Base-by-base conservation (phyloP, 306 rosid genomes). In the Acmispon strigosus region DNA sequence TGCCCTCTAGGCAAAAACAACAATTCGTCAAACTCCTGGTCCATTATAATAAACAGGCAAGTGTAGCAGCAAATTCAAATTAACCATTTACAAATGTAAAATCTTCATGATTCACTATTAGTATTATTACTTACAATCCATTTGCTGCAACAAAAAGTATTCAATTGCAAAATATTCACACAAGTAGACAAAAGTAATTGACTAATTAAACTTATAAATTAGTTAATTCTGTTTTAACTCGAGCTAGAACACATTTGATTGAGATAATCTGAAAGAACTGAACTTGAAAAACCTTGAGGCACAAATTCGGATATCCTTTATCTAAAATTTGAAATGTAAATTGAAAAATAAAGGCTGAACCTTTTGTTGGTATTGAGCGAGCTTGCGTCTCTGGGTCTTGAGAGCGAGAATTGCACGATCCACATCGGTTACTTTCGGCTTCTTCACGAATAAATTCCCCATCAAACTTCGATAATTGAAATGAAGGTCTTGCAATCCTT, bases 401-500 rank as follows among this genome's bases (percentile, higher is more conserved):
- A 92, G 96, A 16, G 93, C 66, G 53, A 91, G 96, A 68, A 92
- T 92, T 20, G 97, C 97, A 77, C 86, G 88, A 85, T 92, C 97
- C 0, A 92, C 96, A 1, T 92, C 97, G 0, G 97, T 92, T 66
- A 92, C 81, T 81, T 92, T 87, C 8, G 97, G 97, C 77, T 86
- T 92, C 89, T 92, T 92, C 52, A 87, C 97, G 52, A 92, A 87
- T 15, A 92, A 7, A 80, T 92, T 92, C 43, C 97, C 97, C 97
- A 92, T 92, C 66, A 11, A 39, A 39, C 44, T 39, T 39, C 3
- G 44, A 39, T 39, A 3, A 42, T 42, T 42, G 14, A 42, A 42
- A 1, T 12, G 2, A 13, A 17, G 50, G 50, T 45, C 1, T 15
- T 1, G 16, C n/a, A 1, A 14, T 45, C 17, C 50, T n/a, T 4